Evolutionary conservation across 176 grass and related monocot genomes (phyloP), one percentile per base, ranked within the genome.

Genomic region (Cenchrus americanus): DNA sequence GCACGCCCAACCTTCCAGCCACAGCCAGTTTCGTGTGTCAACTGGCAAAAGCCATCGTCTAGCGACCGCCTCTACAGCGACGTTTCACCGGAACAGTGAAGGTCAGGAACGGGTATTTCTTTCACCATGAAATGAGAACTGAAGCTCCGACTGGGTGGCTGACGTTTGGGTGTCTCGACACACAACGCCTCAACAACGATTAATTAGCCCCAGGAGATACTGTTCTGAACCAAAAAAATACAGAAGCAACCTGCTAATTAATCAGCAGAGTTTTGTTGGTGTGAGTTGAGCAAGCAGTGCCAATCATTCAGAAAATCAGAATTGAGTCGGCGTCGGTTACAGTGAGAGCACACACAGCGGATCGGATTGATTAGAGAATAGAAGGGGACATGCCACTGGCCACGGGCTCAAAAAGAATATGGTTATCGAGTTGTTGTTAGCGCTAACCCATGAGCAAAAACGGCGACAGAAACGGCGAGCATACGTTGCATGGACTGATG

Each of bases 401-500:
- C 75, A 73, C 75, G 52, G 62, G 63, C 64, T 71, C 34, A 15
- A 75, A 77, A 77, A 24, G 40, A 70, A 70, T 82, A 77, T 62
- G 82, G n/a, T 46, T 66, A 21, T 74, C 50, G 50, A 47, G 87
- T 84, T 84, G 87, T 84, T 88, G 8, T 44, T 44, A 9, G 60
- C 11, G 15, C 41, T 59, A 69, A 52, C 62, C 49, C 23, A 64
- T 60, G 62, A 21, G 11, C 10, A 71, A 66, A 66, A 79, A 84
- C 75, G 67, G 81, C 81, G 81, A 84, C 87, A 88, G 71, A 88
- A 44, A 68, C 69, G 2, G 67, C 68, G n/a, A 63, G 86, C 55
- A 46, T 32, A 87, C 69, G 80, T 83, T 77, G 79, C 9, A 77
- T 32, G 46, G 19, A 42, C 8, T 3, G 34, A 37, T 37, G 34